A percentile compares a stretch with the other conserved stretches of the same genome.
Evolutionary conservation across 257 asterid genomes (phyloP).

Genomic region (Solanum chiquidenum): DNA sequence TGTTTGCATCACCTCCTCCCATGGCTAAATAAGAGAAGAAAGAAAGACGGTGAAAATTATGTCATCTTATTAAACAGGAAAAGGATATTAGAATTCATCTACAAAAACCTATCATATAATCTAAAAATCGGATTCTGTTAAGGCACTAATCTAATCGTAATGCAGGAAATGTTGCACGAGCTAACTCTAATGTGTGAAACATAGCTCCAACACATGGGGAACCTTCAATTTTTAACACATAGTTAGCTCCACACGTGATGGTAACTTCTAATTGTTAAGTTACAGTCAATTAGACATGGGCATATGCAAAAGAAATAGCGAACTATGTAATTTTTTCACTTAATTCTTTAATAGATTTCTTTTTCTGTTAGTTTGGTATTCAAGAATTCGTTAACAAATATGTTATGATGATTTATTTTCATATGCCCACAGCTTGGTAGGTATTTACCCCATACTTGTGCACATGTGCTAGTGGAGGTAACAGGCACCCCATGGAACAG

Average conservation of each 20-base stretch:
- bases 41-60: background rate
- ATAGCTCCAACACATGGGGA: background rate
- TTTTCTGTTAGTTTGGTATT: background rate
- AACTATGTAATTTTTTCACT: background rate
- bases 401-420: background rate
- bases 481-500: background rate
- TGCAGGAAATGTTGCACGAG: background rate
- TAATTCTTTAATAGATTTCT: background rate
- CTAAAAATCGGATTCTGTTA: background rate
- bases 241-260: background rate
- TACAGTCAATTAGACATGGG: background rate
- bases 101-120: background rate
- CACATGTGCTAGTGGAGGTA: background rate
- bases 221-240: background rate
- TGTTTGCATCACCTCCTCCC: constrained; percentile 49
- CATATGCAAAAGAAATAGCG: background rate
- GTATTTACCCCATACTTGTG: background rate
- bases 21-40: constrained; percentile 31
- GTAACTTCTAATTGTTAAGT: background rate
- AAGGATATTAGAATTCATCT: background rate
- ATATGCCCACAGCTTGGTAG: background rate
- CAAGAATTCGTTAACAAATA: background rate
- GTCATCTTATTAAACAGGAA: background rate
- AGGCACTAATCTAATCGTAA: background rate
- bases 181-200: background rate